Evolutionary conservation across 371 early-diverging fungal species (phyloP).

Genomic region (Lichtheimia ornata): DNA sequence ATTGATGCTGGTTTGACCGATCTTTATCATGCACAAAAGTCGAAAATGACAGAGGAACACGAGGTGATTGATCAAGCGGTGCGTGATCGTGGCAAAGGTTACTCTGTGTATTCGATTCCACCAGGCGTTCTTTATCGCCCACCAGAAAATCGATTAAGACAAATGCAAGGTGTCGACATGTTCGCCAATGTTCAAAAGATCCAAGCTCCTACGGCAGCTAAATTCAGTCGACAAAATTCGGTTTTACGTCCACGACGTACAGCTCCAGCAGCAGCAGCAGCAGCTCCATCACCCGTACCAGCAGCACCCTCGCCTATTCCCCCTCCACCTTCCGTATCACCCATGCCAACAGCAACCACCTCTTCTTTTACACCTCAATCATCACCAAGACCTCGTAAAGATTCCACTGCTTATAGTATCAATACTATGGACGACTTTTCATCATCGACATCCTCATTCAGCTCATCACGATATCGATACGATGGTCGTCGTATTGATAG

Average conservation of each 20-base stretch:
- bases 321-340: neutral
- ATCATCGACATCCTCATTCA: conserved; percentile 26
- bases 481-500: conserved; percentile 44
- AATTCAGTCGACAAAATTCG: conserved; percentile 7
- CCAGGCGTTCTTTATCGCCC: conserved; percentile 81
- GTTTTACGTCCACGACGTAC: conserved; percentile 7
- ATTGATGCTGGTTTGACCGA: conserved; percentile 76
- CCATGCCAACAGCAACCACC: conserved; percentile 3
- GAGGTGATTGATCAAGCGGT: conserved; percentile 77
- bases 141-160: conserved; percentile 66
- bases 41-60: conserved; percentile 72
- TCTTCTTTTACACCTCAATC: neutral
- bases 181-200: conserved; percentile 19
- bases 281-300: conserved; percentile 7
- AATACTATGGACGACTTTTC: conserved; percentile 31
- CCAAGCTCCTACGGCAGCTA: conserved; percentile 3
- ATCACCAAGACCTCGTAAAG: conserved; percentile 25
- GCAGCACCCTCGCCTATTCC: conserved; percentile 3
- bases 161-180: conserved; percentile 36
- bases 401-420: conserved; percentile 23
- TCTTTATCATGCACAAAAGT: conserved; percentile 72
- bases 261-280: conserved; percentile 7
- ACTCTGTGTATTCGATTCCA: conserved; percentile 80
- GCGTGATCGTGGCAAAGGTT: conserved; percentile 68
- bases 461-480: conserved; percentile 22